Base-by-base conservation (phyloP, 2,329 filamentous ascomycete genomes). In the Sclerotinia nivalis region DNA sequence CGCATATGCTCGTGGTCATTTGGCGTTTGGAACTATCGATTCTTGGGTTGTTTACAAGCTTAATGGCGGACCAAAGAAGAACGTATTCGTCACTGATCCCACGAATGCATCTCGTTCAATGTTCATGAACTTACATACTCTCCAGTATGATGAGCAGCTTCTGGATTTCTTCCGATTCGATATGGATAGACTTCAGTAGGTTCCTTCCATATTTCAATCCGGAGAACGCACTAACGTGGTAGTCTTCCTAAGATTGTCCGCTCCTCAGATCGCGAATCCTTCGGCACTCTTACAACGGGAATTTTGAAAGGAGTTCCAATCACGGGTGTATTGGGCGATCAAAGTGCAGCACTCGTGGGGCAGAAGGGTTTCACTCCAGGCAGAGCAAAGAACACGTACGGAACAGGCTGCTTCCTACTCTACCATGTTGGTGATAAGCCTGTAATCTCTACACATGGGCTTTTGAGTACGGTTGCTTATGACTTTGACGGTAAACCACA, bases 71-170 rank as follows among this genome's bases (percentile, higher is more conserved):
- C 84, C 83, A 45, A 84, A 87, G 71, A 87, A 85, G 66, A 81
- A 83, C 69, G 81, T 93, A 56, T 89, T 92, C 77, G 92, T 97
- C 70, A 96, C 93, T 0, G 93, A 97, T 79, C 88, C 90, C 61
- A 93, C 92, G 71, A 97, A 97, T 79, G 93, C 93, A 28, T 95
- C 91, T 67, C 85, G 93, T 77, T 97, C 93, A 71, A 96, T 97
- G 93, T 96, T 97, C 80, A 94, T 97, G 90, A 93, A 97, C 81
- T 84, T 97, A 68, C 86, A 89, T 75, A 94, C 89, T 15, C 84
- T 93, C 71, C 80, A 93, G 76, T 97, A 97, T 80, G 92, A 95
- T 78, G 88, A 93, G 69, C 84, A 85, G 54, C 85, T 97, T 37
- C 83, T 97, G 37, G 82, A 88, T 34, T 97, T 96, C 82, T 97